Evolutionary conservation across 192 early-diverging fungal genomes (phyloP), one percentile per base, ranked within the genome.

Genomic region (Mortierella hygrophila): DNA sequence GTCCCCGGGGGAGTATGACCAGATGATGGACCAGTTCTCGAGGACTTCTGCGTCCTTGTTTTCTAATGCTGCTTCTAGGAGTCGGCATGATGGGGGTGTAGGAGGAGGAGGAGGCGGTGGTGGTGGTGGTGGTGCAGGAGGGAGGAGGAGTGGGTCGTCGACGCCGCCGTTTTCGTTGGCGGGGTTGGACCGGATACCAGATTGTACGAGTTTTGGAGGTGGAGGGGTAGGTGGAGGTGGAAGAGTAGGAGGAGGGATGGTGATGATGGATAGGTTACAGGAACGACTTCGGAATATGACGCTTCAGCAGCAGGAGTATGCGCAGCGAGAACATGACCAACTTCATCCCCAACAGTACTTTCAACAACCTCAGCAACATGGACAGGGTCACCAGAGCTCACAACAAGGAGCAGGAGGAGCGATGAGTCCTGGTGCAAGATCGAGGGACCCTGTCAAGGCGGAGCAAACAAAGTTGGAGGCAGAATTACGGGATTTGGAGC

Each of bases 1-100:
- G 82, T 52, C 52, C 37, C 76, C 76, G 10, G 72, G 32, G 0
- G 82, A 83, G 18, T 83, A 83, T 52, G 82, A 77, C 21, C 82
- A 83, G 52, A 44, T 83, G 42, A 78, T 78, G 77, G 82, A 83
- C 29, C 82, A 83, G 60, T 83, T 83, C 44, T 78, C 82, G 21
- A 74, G 82, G 44, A 83, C 82, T 15, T 75, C 77, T 18, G 68
- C 52, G 21, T 83, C 82, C 13, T 38, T 83, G 26, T 57, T 83
- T 78, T 68, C 77, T 42, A 72, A 65, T 68, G 70, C 70, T 37
- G 71, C 77, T 23, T 35, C 35, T 11, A 11, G 21, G 57, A 46
- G 57, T 15, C 69, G n/a, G 23, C 73, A 76, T 32, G 23, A 57
- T 9, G 69, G 4, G 13, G 44, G 23, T 29, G 63, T 63, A 54